Base-by-base conservation (phyloP, 139 green algal species). In the Mychonastes homosphaera region DNA sequence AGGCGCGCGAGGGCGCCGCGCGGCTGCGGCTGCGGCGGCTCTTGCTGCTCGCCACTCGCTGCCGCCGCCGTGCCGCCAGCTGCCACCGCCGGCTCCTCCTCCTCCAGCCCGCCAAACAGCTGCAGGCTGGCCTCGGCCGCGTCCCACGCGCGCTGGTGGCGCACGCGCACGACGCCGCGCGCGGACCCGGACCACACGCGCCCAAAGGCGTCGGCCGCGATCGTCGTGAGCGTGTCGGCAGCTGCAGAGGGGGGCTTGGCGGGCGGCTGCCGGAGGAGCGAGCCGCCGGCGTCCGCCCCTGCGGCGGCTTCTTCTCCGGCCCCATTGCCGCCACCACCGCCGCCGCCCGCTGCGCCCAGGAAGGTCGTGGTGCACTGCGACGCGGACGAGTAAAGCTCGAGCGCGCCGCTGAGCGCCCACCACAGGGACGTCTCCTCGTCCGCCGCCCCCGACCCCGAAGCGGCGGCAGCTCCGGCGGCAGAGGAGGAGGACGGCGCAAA, bases 171-270 rank as follows among this genome's bases (percentile, higher is more conserved):
- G 55, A 70, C 43, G 18, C 67, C 67, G n/a, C n/a, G n/a, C n/a
- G n/a, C n/a, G n/a, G n/a, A n/a, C n/a, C n/a, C n/a, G n/a, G 53
- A 59, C 74, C 74, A 81, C 32, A 77, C 51, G 41, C 68, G 73
- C 28, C 74, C 74, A 0, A 24, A 33, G 2, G 30, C 41, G 44
- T 81, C 74, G 9, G 75, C 13, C 1, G 29, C 63, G 13, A 81
- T 34, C n/a, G n/a, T n/a, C n/a, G n/a, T n/a, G n/a, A n/a, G n/a
- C n/a, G n/a, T n/a, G n/a, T n/a, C n/a, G n/a, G n/a, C n/a, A n/a
- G n/a, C n/a, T n/a, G n/a, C n/a, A n/a, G n/a, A n/a, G n/a, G n/a
- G n/a, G n/a, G n/a, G n/a, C n/a, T n/a, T n/a, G n/a, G n/a, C n/a
- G n/a, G n/a, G n/a, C n/a, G n/a, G n/a, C n/a, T n/a, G n/a, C n/a